Evolutionary conservation across 1,139 yeast species (phyloP).

Genomic region (Candida sanyaensis): DNA sequence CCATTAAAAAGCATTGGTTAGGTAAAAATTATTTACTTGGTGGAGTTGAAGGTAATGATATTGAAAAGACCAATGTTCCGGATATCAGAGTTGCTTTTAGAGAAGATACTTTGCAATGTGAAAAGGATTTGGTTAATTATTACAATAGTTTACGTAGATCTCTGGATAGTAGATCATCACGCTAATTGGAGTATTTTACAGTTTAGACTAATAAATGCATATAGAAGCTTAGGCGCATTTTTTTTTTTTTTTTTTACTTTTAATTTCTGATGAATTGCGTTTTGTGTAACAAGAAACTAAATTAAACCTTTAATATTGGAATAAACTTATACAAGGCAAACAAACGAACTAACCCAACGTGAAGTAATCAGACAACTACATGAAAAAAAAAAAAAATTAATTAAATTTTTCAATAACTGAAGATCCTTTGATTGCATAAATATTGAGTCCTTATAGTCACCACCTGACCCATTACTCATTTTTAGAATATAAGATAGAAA

Average conservation of each 20-base stretch:
- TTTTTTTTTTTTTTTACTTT: not conserved
- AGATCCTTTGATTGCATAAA: too few relatives aligned
- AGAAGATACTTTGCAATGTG: conserved; percentile 77
- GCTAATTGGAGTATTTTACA: not conserved
- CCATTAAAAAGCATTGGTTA: conserved; percentile 87
- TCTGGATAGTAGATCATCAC: conserved; percentile 4
- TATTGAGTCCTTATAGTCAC: too few relatives aligned
- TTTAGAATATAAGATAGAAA: too few relatives aligned
- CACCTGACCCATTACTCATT: too few relatives aligned
- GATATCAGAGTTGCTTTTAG: conserved; percentile 81
- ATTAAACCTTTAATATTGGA: too few relatives aligned
- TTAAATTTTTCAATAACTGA: not conserved
- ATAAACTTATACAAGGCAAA: too few relatives aligned
- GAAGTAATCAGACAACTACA: not conserved
- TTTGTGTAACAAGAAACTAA: too few relatives aligned
- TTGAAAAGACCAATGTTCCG: conserved; percentile 95
- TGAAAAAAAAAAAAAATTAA: not conserved
- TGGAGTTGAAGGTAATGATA: conserved; percentile 80
- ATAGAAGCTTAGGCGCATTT: not conserved
- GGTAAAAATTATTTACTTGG: conserved; percentile 65
- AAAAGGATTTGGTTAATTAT: conserved; percentile 66
- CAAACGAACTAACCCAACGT: too few relatives aligned
- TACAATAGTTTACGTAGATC: conserved; percentile 31
- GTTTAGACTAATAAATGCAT: not conserved
- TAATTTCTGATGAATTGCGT: not conserved